These are phyloP conservation scores for Thelonectria rubi DNA, from an alignment of 2,329 filamentous ascomycete species.

Conservation along the genomic window DNA sequence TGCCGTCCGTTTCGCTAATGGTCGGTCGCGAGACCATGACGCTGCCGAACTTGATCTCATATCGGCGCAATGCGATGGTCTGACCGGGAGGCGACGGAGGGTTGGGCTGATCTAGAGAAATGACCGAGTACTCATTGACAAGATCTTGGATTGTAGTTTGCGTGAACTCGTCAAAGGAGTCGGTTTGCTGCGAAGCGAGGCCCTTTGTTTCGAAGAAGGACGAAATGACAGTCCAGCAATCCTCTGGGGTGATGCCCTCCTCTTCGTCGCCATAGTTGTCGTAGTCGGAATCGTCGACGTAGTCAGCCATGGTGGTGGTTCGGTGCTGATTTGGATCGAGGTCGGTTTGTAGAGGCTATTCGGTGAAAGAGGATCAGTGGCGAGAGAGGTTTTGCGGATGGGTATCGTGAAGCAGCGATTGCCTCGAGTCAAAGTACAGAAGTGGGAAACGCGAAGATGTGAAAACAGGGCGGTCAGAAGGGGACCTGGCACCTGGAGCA, in stretches of 20 bases:
- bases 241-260: conserved; percentile 86
- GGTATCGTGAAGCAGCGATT: conserved; percentile 17
- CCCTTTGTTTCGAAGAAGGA: conserved; percentile 97
- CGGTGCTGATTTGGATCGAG: conserved; percentile 2
- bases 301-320: conserved; percentile 59
- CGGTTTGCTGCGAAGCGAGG: conserved; percentile 94
- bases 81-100: conserved; percentile 79
- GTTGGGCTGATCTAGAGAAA: conserved; percentile 93
- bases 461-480: conserved; percentile 45
- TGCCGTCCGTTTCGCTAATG: conserved; percentile 92
- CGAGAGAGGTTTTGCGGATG: conserved; percentile 16
- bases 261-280: conserved; percentile 76
- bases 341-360: conserved; percentile 4
- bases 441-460: conserved; percentile 34
- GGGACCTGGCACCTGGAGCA: conserved; percentile 46
- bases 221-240: conserved; percentile 98
- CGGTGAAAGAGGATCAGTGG: neutral
- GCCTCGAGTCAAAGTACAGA: conserved; percentile 29
- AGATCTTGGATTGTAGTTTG: conserved; percentile 93
- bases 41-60: conserved; percentile 93
- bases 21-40: conserved; percentile 90
- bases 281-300: conserved; percentile 69
- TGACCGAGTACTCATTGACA: conserved; percentile 88
- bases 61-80: conserved; percentile 86
- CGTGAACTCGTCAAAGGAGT: conserved; percentile 98